These are phyloP conservation scores for Oidiodendron maius DNA, from an alignment of 495 filamentous ascomycete genomes.

Conservation along the genomic window DNA sequence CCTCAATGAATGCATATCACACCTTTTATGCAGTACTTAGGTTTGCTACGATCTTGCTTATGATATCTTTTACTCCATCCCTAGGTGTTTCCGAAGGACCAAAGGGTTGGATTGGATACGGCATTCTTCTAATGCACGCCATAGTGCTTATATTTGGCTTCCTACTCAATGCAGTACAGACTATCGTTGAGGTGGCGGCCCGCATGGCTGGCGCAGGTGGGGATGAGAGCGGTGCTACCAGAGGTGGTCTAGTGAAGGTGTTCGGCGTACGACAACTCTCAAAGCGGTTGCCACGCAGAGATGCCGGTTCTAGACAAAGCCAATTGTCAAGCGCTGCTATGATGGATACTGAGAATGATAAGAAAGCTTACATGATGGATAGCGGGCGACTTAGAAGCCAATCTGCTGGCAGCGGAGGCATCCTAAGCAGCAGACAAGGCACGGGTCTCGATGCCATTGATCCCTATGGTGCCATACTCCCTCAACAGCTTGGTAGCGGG, in stretches of 20 bases:
- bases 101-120: constrained; percentile 93
- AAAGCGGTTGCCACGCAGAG: constrained; percentile 59
- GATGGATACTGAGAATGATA: constrained; percentile 55
- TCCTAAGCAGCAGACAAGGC: constrained; percentile 56
- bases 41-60: constrained; percentile 73
- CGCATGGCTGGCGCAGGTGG: constrained; percentile 75
- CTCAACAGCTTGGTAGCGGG: constrained; percentile 27
- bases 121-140: constrained; percentile 80
- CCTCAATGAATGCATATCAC: constrained; percentile 98
- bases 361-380: constrained; percentile 58
- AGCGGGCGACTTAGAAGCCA: constrained; percentile 69
- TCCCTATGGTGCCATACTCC: constrained; percentile 12
- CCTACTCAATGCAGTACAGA: constrained; percentile 86
- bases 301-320: constrained; percentile 57
- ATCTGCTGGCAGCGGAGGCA: constrained; percentile 71
- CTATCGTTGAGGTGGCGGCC: constrained; percentile 79
- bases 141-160: constrained; percentile 89
- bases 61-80: constrained; percentile 80
- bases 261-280: constrained; percentile 92
- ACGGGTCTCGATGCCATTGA: constrained; percentile 17
- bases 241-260: constrained; percentile 85
- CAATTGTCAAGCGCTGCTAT: constrained; percentile 78
- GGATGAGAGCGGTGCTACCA: constrained; percentile 63
- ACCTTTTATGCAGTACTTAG: constrained; percentile 75
- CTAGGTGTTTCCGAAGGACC: constrained; percentile 68